A percentile compares a stretch with the other conserved stretches of the same genome.
phyloP scores from a whole-genome alignment of 768 basidiomycete genomes.

The Hygrophorus russula region DNA sequence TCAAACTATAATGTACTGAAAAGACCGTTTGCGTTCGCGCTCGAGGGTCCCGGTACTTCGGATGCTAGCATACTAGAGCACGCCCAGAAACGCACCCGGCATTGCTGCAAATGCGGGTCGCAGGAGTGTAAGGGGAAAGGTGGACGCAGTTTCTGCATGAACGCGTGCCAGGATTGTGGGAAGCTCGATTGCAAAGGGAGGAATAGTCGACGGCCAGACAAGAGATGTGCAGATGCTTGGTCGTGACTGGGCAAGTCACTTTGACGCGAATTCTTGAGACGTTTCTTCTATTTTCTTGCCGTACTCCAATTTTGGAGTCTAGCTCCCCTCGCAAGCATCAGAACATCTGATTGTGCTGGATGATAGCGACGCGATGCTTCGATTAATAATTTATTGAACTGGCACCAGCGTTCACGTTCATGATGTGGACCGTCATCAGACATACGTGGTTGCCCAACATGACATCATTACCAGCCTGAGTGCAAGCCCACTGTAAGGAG shows the following conservation, averaged over 20 bases:
- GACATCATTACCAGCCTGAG: too few species aligned
- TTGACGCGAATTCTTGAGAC: neutral
- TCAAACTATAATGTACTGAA: slow-evolving; percentile 4
- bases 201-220: slow-evolving; percentile 69
- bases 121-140: slow-evolving; percentile 80
- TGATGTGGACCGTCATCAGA: too few species aligned
- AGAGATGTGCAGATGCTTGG: slow-evolving; percentile 54
- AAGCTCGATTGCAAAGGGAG: slow-evolving; percentile 68
- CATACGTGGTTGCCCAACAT: too few species aligned
- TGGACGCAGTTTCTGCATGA: slow-evolving; percentile 61
- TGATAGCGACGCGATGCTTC: too few species aligned
- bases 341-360: too few species aligned
- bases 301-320: too few species aligned
- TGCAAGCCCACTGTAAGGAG: too few species aligned
- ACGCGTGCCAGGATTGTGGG: slow-evolving; percentile 76
- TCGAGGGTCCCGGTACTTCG: neutral
- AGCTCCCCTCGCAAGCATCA: too few species aligned
- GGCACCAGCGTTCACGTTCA: too few species aligned
- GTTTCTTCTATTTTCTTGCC: neutral
- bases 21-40: slow-evolving; percentile 6
- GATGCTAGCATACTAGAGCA: slow-evolving; percentile 20
- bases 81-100: slow-evolving; percentile 53
- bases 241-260: slow-evolving; percentile 9
- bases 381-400: too few species aligned
- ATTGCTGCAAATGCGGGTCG: slow-evolving; percentile 76